Base-by-base conservation (phyloP, 371 early-diverging fungal genomes). In the Saksenaea vasiformis region DNA sequence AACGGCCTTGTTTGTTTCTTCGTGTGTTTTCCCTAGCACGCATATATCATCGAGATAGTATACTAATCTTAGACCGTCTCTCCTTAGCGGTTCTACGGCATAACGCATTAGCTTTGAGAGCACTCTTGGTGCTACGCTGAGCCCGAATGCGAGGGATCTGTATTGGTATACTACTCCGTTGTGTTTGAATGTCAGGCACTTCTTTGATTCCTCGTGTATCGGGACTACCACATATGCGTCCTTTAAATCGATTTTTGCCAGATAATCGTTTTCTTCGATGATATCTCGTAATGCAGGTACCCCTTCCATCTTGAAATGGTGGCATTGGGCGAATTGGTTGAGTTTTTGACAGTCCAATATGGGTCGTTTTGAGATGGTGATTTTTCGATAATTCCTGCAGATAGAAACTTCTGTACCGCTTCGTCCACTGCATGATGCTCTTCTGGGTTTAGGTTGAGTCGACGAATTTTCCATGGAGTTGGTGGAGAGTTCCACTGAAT, bases 31-130 rank as follows among this genome's bases (percentile, higher is more conserved):
- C 19, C 13, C 67, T 41, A 66, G 36, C 10, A 66, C 41, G 34
- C 67, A 66, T 19, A 66, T 51, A 37, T 66, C 67, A 58, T 66
- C 67, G 26, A 66, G 62, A 39, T 66, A 66, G 54, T 36, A 60
- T 11, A 56, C 60, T 31, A 56, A 31, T 4, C 56, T 56, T 9
- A 55, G 39, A 17, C 66, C 60, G 26, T 38, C 14, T 56, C 36
- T 26, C 3, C 66, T n/a, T 35, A 66, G 36, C 24, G 60, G 61
- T 56, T 60, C 55, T 9, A 66, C 15, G 26, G 56, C 60, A 44
- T 56, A 60, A 11, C 24, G 22, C 56, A 60, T 62, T 24, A 56
- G 5, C 5, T 19, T 56, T 31, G 56, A 36, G 35, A 56, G 35
- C 22, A 56, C n/a, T n/a, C n/a, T n/a, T n/a, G n/a, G n/a, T n/a